Conservation (phyloP, 2,329 filamentous ascomycete species). For the Neoascochyta sp. region DNA sequence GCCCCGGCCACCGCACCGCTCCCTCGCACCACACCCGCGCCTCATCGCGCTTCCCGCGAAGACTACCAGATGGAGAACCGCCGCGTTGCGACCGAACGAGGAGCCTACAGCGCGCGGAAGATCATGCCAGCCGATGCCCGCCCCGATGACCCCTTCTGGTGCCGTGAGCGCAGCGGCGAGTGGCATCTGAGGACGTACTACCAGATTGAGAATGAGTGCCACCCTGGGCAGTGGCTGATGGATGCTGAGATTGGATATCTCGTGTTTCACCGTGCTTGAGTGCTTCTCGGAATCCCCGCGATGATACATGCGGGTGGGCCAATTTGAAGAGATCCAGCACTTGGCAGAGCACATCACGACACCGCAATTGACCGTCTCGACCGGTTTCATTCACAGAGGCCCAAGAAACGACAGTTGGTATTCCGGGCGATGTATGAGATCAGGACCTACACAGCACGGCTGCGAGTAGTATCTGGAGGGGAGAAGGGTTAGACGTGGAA, state of each 20-base stretch:
- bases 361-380: not conserved
- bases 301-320: too few relatives aligned
- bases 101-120: conserved; percentile 26
- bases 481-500: too few relatives aligned
- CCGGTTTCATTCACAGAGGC: too few relatives aligned
- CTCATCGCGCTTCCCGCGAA: conserved; percentile 15
- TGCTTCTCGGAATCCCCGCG: not conserved
- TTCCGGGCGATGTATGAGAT: too few relatives aligned
- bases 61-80: conserved; percentile 31
- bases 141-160: conserved; percentile 38
- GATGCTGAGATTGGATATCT: conserved; percentile 32
- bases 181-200: conserved; percentile 36
- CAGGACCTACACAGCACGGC: too few relatives aligned
- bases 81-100: conserved; percentile 29
- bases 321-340: too few relatives aligned
- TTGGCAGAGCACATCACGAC: conserved; percentile 1
- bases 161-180: conserved; percentile 35
- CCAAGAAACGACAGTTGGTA: too few relatives aligned
- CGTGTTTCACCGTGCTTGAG: conserved; percentile 31
- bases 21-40: conserved; percentile 2
- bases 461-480: too few relatives aligned
- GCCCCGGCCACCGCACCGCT: conserved; percentile 6
- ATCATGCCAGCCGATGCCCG: conserved; percentile 34
- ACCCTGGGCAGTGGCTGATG: conserved; percentile 38
- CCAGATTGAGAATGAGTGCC: conserved; percentile 38